These are phyloP conservation scores for Globisporangium echinulatum DNA, from an alignment of 352 stramenopile genomes.

Conservation along the genomic window DNA sequence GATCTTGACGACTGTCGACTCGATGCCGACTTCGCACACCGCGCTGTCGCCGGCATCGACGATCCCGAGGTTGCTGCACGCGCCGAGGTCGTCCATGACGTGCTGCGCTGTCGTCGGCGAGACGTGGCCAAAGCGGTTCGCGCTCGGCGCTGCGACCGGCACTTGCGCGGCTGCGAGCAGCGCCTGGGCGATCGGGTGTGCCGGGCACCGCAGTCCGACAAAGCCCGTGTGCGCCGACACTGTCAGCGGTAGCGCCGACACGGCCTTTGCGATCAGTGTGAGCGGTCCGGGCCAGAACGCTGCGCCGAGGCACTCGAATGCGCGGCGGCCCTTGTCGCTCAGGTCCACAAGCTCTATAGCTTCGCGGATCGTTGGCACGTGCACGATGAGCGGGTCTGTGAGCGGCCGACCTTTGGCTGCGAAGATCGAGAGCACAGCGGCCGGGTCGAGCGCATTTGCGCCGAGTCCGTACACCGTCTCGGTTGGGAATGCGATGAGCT, in stretches of 20 bases:
- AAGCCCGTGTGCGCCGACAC: slow-evolving; percentile 94
- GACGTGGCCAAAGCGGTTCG: slow-evolving; percentile 99
- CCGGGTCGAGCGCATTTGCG: slow-evolving; percentile 93
- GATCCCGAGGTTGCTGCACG: slow-evolving; percentile 85
- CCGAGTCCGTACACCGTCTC: slow-evolving; percentile 99
- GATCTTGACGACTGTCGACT: slow-evolving; percentile 93
- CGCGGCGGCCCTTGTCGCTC: slow-evolving; percentile 35
- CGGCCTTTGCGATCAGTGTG: slow-evolving; percentile 94
- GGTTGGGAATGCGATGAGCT: slow-evolving; percentile 94
- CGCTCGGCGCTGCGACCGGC: slow-evolving; percentile 95
- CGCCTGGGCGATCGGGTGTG: slow-evolving; percentile 88
- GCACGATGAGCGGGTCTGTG: slow-evolving; percentile 98
- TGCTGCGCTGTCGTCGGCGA: slow-evolving; percentile 94
- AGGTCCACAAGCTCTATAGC: slow-evolving; percentile 89
- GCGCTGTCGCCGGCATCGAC: slow-evolving; percentile 42
- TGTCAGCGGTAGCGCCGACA: slow-evolving; percentile 68
- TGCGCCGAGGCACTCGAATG: slow-evolving; percentile 82
- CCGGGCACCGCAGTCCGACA: slow-evolving; percentile 94
- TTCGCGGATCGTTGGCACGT: slow-evolving; percentile 86
- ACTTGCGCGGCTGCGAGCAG: slow-evolving; percentile 88
- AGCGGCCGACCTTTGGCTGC: slow-evolving; percentile 91
- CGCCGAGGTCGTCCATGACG: slow-evolving; percentile 95
- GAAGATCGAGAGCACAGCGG: slow-evolving; percentile 96
- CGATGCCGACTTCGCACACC: slow-evolving; percentile 89
- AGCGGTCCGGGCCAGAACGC: slow-evolving; percentile 97